phyloP scores from a whole-genome alignment of 768 basidiomycete genomes.

The Rubroboletus pulcherrimus region DNA sequence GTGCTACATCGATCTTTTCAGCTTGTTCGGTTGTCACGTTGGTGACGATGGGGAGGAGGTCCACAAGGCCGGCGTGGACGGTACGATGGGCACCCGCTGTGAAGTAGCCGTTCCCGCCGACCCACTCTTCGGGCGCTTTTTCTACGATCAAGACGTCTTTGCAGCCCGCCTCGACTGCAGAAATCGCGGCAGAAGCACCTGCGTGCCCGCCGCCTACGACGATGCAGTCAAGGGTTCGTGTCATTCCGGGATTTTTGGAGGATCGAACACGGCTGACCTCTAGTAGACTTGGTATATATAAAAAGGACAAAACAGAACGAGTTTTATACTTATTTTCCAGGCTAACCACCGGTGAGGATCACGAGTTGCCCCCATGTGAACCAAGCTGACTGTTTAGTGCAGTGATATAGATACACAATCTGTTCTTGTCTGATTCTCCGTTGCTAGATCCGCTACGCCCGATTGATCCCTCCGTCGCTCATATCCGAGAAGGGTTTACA shows the following conservation, averaged over 20 bases:
- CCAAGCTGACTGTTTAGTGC: not conserved
- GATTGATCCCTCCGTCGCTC: conserved; percentile 4
- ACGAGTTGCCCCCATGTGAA: not conserved
- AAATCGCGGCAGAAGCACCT: conserved; percentile 60
- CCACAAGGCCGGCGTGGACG: conserved; percentile 55
- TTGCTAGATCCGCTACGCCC: not conserved
- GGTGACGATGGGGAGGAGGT: conserved; percentile 52
- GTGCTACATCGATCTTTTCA: conserved; percentile 50
- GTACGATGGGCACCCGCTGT: conserved; percentile 68
- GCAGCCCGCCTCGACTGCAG: conserved; percentile 58
- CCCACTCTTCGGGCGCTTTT: conserved; percentile 61
- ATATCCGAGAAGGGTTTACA: conserved; percentile 61
- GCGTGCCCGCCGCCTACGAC: conserved; percentile 67
- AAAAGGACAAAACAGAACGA: too few species aligned
- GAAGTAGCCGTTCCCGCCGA: conserved; percentile 70
- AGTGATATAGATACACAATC: not conserved
- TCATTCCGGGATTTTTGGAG: conserved; percentile 6
- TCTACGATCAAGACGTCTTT: conserved; percentile 60
- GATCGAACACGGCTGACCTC: not conserved
- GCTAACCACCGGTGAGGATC: not conserved
- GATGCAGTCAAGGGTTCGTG: conserved; percentile 46
- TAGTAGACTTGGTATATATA: not conserved
- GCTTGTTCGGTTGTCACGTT: conserved; percentile 44
- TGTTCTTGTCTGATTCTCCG: not conserved
- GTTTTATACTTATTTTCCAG: not conserved